Conservation (phyloP, 1,284 basidiomycete genomes). For the Rhodotorula sp. region DNA sequence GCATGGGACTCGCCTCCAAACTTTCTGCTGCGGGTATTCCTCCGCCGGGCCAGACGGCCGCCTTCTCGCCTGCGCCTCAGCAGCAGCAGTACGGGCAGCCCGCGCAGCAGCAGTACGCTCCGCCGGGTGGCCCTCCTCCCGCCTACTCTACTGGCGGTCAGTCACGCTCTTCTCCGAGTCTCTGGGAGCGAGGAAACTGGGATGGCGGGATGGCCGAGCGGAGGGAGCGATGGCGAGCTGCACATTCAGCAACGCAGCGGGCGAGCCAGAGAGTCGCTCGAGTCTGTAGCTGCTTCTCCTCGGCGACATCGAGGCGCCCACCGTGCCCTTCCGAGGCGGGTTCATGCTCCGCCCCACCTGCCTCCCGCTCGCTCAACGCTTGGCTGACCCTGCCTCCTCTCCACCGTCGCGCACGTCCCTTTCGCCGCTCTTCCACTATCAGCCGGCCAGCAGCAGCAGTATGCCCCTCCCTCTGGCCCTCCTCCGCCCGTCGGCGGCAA, state of each 20-base stretch:
- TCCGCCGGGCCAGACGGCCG: background rate
- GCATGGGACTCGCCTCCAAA: slow-evolving; percentile 5
- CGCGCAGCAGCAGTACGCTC: slow-evolving; percentile 1
- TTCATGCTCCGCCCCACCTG: no score
- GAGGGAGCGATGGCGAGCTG: background rate
- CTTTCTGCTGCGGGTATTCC: background rate
- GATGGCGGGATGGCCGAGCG: background rate
- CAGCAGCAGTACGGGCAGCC: background rate
- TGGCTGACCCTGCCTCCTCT: background rate
- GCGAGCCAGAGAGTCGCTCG: no score
- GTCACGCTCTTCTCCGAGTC: background rate
- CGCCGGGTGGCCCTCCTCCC: background rate
- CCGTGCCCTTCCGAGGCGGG: no score
- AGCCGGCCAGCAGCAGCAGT: background rate
- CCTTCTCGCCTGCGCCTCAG: background rate
- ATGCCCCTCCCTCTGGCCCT: slow-evolving; percentile 13
- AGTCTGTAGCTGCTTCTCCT: no score
- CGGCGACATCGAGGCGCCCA: no score
- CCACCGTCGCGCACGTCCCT: background rate
- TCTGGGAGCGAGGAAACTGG: no score
- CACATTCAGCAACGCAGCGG: no score
- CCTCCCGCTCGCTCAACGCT: background rate
- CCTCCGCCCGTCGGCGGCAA: slow-evolving; percentile 1
- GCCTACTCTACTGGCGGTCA: background rate
- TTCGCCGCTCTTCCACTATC: background rate